Percentiles rank a stretch among this genome's conserved stretches.
phyloP scores from a whole-genome alignment of 768 basidiomycete species.

The Naganishia randhawae region DNA sequence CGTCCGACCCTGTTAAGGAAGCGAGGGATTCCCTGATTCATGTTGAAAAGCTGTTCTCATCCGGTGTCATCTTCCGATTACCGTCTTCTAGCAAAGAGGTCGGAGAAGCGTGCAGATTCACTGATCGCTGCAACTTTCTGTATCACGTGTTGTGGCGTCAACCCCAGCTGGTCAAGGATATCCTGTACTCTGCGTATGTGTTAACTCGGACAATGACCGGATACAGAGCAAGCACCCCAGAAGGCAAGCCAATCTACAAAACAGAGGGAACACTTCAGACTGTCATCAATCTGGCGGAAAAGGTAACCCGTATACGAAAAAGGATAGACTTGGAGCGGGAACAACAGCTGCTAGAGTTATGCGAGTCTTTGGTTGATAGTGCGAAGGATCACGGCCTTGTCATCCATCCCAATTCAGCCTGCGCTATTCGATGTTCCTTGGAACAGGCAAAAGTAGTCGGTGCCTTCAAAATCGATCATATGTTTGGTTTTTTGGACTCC shows the following conservation, averaged over 20 bases:
- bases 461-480: constrained; percentile 1
- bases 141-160: constrained; percentile 7
- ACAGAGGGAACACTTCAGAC: neutral
- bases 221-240: constrained; percentile 8
- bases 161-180: neutral
- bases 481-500: constrained; percentile 12
- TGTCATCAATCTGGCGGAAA: constrained; percentile 7
- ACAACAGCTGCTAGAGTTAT: constrained; percentile 5
- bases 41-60: neutral
- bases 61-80: constrained; percentile 9
- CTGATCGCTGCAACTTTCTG: constrained; percentile 11
- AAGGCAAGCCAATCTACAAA: constrained; percentile 10
- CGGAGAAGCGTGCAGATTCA: neutral
- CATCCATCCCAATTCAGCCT: neutral
- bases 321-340: constrained; percentile 8
- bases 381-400: neutral
- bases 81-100: neutral
- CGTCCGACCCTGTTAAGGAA: constrained; percentile 6
- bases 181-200: neutral
- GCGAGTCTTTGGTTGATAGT: neutral
- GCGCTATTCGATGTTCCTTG: constrained; percentile 8
- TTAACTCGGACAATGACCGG: neutral
- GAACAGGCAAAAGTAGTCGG: constrained; percentile 12
- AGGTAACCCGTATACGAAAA: neutral
- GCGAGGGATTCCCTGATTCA: neutral